Evolutionary conservation across 148 eudicot genomes (phyloP).

Genomic region (Polygonum aviculare): DNA sequence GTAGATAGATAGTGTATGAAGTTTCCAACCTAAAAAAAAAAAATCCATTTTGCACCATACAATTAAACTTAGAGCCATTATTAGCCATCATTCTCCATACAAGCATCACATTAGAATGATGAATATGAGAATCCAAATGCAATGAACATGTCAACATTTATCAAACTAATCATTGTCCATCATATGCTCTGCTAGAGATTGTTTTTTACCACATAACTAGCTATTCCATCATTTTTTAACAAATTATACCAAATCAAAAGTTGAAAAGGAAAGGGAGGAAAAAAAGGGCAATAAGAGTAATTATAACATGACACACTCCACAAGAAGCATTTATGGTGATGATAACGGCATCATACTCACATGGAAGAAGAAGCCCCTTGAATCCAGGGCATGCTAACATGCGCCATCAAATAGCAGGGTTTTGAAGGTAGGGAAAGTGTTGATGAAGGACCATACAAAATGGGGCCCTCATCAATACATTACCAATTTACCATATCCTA

Average conservation of each 20-base stretch:
- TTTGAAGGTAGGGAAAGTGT: background rate
- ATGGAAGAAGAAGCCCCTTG: conserved; percentile 1
- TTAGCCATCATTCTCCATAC: background rate
- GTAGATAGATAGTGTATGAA: conserved; percentile 97
- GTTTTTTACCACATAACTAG: background rate
- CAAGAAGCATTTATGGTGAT: conserved; percentile 8
- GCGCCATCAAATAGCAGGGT: conserved; percentile 11
- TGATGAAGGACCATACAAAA: background rate
- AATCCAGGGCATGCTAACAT: conserved; percentile 26
- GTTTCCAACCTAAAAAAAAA: conserved; percentile 68
- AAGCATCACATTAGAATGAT: background rate
- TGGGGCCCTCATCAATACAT: conserved; percentile 2
- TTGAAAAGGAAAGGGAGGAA: background rate
- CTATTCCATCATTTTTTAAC: background rate
- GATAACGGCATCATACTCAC: background rate
- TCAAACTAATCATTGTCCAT: background rate
- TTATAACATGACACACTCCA: background rate
- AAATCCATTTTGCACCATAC: background rate
- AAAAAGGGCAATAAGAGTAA: conserved; percentile 4
- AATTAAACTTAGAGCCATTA: background rate
- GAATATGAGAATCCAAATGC: background rate
- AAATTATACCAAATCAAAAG: background rate
- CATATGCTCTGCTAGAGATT: background rate
- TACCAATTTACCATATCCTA: background rate
- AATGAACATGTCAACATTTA: background rate